Evolutionary conservation across 2,329 filamentous ascomycete species (phyloP), one percentile per base, ranked within the genome.

Genomic region (Emmonsia crescens): DNA sequence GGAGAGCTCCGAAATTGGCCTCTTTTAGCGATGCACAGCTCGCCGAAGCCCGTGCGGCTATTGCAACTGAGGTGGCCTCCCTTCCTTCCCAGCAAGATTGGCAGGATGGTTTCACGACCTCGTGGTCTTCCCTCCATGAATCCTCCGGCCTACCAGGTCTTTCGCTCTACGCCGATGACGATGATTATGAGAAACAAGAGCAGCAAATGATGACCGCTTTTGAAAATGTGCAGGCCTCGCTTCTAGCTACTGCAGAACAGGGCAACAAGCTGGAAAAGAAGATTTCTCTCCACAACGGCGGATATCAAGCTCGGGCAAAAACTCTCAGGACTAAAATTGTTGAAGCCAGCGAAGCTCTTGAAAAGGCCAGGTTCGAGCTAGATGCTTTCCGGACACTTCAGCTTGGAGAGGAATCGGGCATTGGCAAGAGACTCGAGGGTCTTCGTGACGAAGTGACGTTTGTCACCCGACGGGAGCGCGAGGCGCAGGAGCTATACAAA

Each of bases 221-320:
- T 66, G 86, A 94, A 65, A 82, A 81, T 54, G 83, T 91, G 1
- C 89, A 94, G 74, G 83, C 89, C 55, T 80, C 83, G 8, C 88
- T 96, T 64, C 82, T 89, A 67, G 78, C 82, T 2, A 85, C 86
- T 0, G 94, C 92, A 2, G 87, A 93, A 68, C 83, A 87, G 62
- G 89, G 89, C 60, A 90, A 91, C 71, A 95, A 93, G 75, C 79
- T 96, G 1, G 92, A 97, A 76, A 96, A 96, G 83, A 96, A 94
- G 76, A 83, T 99, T n/a, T 81, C 82, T 0, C 80, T 96, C 60
- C 87, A 94, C 69, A 85, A 96, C 2, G 92, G 92, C 29, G 94
- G 94, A 16, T 99, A 99, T 76, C 87, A 92, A 73, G 86, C 91
- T 67, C 88, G 94, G 38, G 86, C 90, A 40, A 91, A 91, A 74